These are phyloP conservation scores for Cryptococcus depauperatus DNA, from an alignment of 1,284 basidiomycete genomes.

Conservation along the genomic window DNA sequence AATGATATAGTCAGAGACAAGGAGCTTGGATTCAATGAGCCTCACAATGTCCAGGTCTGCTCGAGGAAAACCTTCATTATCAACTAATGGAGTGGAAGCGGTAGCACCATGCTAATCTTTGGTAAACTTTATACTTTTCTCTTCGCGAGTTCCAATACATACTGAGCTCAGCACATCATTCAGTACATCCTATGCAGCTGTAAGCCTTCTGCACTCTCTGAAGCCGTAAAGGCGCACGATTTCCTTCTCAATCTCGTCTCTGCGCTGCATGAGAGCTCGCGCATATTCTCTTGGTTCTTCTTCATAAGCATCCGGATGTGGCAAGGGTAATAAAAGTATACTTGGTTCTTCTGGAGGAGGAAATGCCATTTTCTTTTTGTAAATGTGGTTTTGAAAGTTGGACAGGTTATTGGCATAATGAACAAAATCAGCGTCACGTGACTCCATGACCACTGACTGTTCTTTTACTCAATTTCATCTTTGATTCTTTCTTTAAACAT, in stretches of 20 bases:
- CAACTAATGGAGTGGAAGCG: slow-evolving; percentile 58
- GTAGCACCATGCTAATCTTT: slow-evolving; percentile 30
- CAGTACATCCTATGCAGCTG: slow-evolving; percentile 22
- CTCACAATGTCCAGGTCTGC: slow-evolving; percentile 57
- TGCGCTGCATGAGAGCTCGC: slow-evolving; percentile 38
- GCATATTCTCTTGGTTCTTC: slow-evolving; percentile 41
- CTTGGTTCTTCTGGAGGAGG: slow-evolving; percentile 17
- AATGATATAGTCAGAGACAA: slow-evolving; percentile 51
- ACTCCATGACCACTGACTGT: background rate
- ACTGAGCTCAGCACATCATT: slow-evolving; percentile 31
- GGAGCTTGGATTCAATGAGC: slow-evolving; percentile 65
- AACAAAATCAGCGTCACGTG: background rate
- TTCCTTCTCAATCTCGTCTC: slow-evolving; percentile 41
- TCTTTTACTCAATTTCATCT: background rate
- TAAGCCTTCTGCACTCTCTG: background rate
- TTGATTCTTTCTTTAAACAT: background rate
- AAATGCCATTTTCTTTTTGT: slow-evolving; percentile 10
- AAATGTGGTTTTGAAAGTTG: background rate
- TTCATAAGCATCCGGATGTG: slow-evolving; percentile 36
- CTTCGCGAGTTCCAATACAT: too few relatives aligned
- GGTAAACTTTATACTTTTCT: background rate
- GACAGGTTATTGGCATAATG: background rate
- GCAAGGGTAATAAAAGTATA: slow-evolving; percentile 26
- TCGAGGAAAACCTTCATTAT: slow-evolving; percentile 75
- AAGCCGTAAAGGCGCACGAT: slow-evolving; percentile 26